Evolutionary conservation across 129 eudicot species (phyloP).

Genomic region (Chrysanthemum makinoi): DNA sequence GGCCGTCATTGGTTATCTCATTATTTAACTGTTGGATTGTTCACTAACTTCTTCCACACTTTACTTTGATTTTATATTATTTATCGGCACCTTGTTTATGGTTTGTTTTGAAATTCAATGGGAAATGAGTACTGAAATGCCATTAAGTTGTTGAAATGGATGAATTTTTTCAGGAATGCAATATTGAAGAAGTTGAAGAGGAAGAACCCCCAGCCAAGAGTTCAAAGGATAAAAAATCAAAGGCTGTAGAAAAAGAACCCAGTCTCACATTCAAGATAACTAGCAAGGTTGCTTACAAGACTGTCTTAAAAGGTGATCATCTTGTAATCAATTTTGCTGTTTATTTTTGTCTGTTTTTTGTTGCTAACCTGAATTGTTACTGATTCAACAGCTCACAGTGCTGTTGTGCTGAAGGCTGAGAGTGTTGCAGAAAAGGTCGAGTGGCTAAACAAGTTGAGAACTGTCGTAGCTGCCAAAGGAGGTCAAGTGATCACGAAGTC

Average conservation of each 20-base stretch:
- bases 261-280: conserved; percentile 81
- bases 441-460: conserved; percentile 77
- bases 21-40: not conserved
- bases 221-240: conserved; percentile 94
- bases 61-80: too few species aligned
- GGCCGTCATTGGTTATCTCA: not conserved
- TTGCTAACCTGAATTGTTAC: conserved; percentile 8
- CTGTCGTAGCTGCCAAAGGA: conserved; percentile 66
- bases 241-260: conserved; percentile 64
- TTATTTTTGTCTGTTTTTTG: conserved; percentile 3
- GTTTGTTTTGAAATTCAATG: conserved; percentile 2
- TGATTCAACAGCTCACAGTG: conserved; percentile 79
- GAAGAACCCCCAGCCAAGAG: conserved; percentile 89
- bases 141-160: not conserved
- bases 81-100: too few species aligned
- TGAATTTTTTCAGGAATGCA: conserved; percentile 62
- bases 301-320: conserved; percentile 77
- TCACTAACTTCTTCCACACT: not conserved
- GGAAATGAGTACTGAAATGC: not conserved
- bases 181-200: conserved; percentile 81
- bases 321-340: not conserved
- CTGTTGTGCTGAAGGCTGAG: conserved; percentile 92
- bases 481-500: conserved; percentile 65
- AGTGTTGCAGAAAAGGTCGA: conserved; percentile 75
- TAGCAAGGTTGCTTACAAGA: conserved; percentile 90